Percentiles rank a stretch among this genome's conserved stretches.
Evolutionary conservation across 495 filamentous ascomycete genomes (phyloP).

Genomic region (Lasiosphaeriaceae sp.): DNA sequence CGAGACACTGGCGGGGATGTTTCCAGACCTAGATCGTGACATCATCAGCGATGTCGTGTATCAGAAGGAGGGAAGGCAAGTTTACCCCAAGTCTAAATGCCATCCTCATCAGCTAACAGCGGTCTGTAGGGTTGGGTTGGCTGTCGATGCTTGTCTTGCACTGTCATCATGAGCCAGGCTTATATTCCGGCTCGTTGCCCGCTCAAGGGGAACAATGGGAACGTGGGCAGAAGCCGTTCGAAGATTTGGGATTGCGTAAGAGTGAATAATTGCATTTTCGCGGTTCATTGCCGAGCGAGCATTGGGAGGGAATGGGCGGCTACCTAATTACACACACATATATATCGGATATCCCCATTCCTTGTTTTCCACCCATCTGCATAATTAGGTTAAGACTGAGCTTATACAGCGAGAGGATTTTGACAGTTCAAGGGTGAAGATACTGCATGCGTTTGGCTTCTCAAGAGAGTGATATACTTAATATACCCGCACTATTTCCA

Average conservation of each 20-base stretch:
- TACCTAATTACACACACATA: slow-evolving; percentile 2
- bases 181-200: not conserved
- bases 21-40: slow-evolving; percentile 84
- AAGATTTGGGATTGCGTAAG: not conserved
- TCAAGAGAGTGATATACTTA: too few species aligned
- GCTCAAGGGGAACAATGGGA: too few species aligned
- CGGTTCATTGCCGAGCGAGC: slow-evolving; percentile 8
- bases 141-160: slow-evolving; percentile 88
- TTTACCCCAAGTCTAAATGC: slow-evolving; percentile 13
- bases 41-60: slow-evolving; percentile 92
- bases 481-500: too few species aligned
- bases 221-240: not conserved
- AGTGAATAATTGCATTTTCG: not conserved
- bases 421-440: too few species aligned
- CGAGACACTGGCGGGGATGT: slow-evolving; percentile 89
- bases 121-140: slow-evolving; percentile 77
- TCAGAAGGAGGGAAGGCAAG: slow-evolving; percentile 86
- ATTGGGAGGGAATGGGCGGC: slow-evolving; percentile 9
- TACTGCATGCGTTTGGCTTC: too few species aligned
- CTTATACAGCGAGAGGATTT: too few species aligned
- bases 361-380: slow-evolving; percentile 6
- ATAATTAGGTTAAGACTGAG: not conserved
- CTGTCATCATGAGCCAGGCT: slow-evolving; percentile 49
- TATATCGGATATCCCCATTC: slow-evolving; percentile 10
- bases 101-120: not conserved